phyloP scores from a whole-genome alignment of 2,329 filamentous ascomycete species.

The Domatiomyces catenatus region DNA sequence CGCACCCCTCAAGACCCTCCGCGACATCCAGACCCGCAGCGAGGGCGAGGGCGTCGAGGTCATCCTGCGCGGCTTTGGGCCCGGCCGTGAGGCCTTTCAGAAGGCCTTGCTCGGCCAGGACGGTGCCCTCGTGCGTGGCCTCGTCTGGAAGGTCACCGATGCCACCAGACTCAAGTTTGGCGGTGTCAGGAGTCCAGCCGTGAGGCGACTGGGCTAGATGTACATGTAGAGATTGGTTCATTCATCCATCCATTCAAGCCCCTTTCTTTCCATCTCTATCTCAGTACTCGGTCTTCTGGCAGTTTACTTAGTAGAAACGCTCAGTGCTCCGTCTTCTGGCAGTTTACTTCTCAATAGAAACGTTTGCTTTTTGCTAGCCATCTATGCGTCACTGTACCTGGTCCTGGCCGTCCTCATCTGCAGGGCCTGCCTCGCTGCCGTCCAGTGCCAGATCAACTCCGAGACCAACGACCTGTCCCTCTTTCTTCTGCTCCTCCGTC shows the following conservation, averaged over 20 bases:
- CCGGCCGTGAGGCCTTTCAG: slow-evolving; percentile 71
- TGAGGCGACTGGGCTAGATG: slow-evolving; percentile 53
- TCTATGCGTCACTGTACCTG: not conserved
- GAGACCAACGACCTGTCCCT: not conserved
- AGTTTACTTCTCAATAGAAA: too few species aligned
- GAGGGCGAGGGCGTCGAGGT: slow-evolving; percentile 57
- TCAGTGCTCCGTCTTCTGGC: too few species aligned
- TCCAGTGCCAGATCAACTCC: not conserved
- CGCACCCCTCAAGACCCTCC: slow-evolving; percentile 53
- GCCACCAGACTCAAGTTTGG: slow-evolving; percentile 88
- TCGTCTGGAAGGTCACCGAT: slow-evolving; percentile 70
- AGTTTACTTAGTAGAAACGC: too few species aligned
- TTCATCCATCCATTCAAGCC: not conserved
- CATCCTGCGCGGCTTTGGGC: slow-evolving; percentile 68
- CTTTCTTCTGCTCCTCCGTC: not conserved
- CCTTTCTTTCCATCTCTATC: not conserved
- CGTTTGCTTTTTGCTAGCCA: too few species aligned
- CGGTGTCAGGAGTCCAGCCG: slow-evolving; percentile 71
- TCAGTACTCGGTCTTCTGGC: too few species aligned
- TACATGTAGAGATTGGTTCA: not conserved
- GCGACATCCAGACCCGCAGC: slow-evolving; percentile 67
- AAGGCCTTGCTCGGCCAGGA: slow-evolving; percentile 82
- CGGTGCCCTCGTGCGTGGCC: slow-evolving; percentile 56
- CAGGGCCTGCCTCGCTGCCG: not conserved
- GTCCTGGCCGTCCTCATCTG: not conserved